Base-by-base conservation (phyloP, 805 yeast species). In the Saccharomycopsis schoenii region DNA sequence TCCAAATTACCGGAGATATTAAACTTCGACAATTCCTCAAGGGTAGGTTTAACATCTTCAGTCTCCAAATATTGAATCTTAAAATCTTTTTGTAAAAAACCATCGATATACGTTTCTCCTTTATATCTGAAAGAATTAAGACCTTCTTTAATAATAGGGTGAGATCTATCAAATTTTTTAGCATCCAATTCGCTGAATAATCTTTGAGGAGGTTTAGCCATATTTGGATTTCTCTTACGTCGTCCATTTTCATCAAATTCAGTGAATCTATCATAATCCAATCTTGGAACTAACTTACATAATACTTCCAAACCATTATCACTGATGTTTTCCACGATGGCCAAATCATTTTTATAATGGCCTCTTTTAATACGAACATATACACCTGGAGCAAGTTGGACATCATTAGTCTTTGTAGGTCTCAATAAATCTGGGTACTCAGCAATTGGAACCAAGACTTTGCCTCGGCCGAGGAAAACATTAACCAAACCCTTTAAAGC, bases 251-350 rank as follows among this genome's bases (percentile, higher is more conserved):
- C 86, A 64, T 83, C 89, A 62, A 80, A 81, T 40, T 75, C 77
- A 52, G 74, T 74, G 55, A 80, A 77, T 66, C 85, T 83, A 61
- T 96, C 97, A 72, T 94, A 93, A 71, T 93, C 97, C 62, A 94
- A 74, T 68, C 99, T 83, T 42, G 99, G 99, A 40, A 94, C 96
- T 65, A 94, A 77, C 70, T 89, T 89, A 67, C 96, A 83, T 68
- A 96, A 82, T n/a, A 90, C 98, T 71, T 93, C 98, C 67, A 94
- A 80, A 59, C 97, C 98, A 70, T 89, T 93, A 69, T 94, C 98
- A 63, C 96, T 88, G 65, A 94, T 80, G 70, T 92, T 91, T 68
- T 91, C 97, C 58, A 94, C 96, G 56, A 90, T 82, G 24, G 97
- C 99, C 66, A 94, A 78, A 72, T 94, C 99, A 58, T 93, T 93